These are phyloP conservation scores for Fusarium sp. DNA, from an alignment of 2,329 filamentous ascomycete genomes.

Conservation along the genomic window DNA sequence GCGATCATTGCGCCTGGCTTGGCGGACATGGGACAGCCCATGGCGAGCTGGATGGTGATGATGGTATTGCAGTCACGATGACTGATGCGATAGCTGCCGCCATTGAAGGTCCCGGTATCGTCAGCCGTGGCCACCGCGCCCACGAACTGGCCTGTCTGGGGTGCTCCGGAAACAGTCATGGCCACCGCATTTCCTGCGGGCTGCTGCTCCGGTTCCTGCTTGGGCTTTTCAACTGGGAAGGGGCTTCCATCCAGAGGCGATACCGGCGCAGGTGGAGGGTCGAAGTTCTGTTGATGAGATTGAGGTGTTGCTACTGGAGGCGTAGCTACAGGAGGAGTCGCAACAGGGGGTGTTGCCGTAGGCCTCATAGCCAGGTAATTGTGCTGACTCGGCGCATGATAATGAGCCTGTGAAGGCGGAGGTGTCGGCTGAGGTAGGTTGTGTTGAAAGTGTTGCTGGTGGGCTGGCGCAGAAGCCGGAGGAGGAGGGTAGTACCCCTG, in stretches of 20 bases:
- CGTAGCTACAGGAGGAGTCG: conserved; percentile 46
- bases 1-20: conserved; percentile 93
- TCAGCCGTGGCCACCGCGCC: conserved; percentile 75
- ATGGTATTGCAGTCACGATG: conserved; percentile 93
- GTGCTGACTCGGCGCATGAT: conserved; percentile 44
- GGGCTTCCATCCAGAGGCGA: conserved; percentile 37
- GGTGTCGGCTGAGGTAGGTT: conserved; percentile 44
- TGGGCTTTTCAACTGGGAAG: conserved; percentile 51
- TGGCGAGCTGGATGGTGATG: conserved; percentile 87
- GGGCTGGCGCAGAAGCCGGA: conserved; percentile 39
- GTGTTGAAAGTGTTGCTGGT: conserved; percentile 44
- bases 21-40: conserved; percentile 84
- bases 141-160: conserved; percentile 67
- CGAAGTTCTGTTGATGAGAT: conserved; percentile 44
- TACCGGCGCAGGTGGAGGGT: conserved; percentile 44
- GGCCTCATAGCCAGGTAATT: conserved; percentile 37
- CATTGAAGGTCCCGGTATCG: conserved; percentile 96
- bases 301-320: conserved; percentile 45
- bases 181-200: conserved; percentile 46
- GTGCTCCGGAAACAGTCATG: conserved; percentile 56
- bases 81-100: conserved; percentile 91
- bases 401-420: conserved; percentile 40
- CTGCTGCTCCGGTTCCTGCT: conserved; percentile 37
- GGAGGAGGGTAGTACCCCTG: conserved; percentile 42
- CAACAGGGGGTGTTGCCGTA: conserved; percentile 41